A percentile compares a stretch with the other conserved stretches of the same genome.
phyloP scores from a whole-genome alignment of 2,329 filamentous ascomycete genomes.

The Cladorrhinum sp. region DNA sequence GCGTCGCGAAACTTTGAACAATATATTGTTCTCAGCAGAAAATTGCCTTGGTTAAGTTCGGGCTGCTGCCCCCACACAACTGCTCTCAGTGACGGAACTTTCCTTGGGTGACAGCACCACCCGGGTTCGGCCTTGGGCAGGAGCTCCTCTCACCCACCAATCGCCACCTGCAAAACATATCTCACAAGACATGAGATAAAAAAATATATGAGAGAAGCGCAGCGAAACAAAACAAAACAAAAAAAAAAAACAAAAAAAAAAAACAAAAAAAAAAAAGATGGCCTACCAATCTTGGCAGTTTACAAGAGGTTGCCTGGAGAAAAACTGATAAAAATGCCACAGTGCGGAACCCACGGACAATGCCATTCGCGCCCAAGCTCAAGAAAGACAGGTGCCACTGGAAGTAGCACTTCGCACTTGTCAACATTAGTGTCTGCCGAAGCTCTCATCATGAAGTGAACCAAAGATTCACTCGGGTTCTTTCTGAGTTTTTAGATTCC shows the following conservation, averaged over 20 bases:
- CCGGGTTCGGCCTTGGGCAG: constrained; percentile 4
- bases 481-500: not conserved
- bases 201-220: not conserved
- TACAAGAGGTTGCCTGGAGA: too few species aligned
- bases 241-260: not conserved
- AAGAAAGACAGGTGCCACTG: too few species aligned
- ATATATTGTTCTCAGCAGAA: constrained; percentile 19
- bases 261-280: not conserved
- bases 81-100: constrained; percentile 18
- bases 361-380: too few species aligned
- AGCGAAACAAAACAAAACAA: not conserved
- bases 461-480: not conserved
- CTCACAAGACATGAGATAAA: not conserved
- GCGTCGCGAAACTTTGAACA: constrained; percentile 19
- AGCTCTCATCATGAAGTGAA: not conserved
- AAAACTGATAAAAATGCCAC: too few species aligned
- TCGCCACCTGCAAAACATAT: not conserved
- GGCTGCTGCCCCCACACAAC: constrained; percentile 18
- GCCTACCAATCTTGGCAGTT: too few species aligned
- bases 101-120: constrained; percentile 11
- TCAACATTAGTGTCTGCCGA: not conserved
- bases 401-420: not conserved
- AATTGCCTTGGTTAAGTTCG: constrained; percentile 24
- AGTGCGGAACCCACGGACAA: too few species aligned
- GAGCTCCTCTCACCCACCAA: not conserved